These are phyloP conservation scores for Poa annua DNA, from an alignment of 176 grass and related monocot species.

Conservation along the genomic window DNA sequence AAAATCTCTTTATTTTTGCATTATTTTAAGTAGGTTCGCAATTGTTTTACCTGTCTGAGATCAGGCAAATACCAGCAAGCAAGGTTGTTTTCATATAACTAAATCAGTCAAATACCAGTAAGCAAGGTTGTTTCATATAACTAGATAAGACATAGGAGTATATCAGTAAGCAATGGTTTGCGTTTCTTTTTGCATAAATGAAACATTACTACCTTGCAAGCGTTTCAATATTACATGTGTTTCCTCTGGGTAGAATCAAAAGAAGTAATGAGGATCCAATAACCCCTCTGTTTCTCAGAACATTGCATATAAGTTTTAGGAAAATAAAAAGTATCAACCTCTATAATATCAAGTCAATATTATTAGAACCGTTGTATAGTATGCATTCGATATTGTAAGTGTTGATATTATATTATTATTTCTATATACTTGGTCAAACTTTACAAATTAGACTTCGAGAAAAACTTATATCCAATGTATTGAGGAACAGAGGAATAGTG, in stretches of 20 bases:
- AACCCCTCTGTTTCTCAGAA: no score
- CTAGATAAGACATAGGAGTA: conserved; percentile 4
- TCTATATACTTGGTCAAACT: no score
- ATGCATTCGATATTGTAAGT: no score
- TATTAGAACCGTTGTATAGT: no score
- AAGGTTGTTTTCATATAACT: conserved; percentile 19
- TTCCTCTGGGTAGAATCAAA: conserved; percentile 14
- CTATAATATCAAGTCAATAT: no score
- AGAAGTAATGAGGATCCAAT: conserved; percentile 3
- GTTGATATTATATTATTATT: no score
- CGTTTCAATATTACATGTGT: conserved; percentile 13
- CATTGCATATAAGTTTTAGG: no score
- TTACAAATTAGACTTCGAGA: no score
- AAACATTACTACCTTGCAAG: conserved; percentile 3
- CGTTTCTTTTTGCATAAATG: neutral
- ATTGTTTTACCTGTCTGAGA: neutral
- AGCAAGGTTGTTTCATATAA: conserved; percentile 12
- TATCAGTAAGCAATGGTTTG: conserved; percentile 14
- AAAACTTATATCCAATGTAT: no score
- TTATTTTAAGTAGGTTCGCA: neutral
- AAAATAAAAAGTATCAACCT: no score
- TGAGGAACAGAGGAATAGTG: neutral
- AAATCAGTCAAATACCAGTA: conserved; percentile 9
- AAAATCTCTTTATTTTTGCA: conserved; percentile 1
- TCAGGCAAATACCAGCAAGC: conserved; percentile 16